Evolutionary conservation across 2,329 filamentous ascomycete genomes (phyloP).

Genomic region (Seiridium cupressi): DNA sequence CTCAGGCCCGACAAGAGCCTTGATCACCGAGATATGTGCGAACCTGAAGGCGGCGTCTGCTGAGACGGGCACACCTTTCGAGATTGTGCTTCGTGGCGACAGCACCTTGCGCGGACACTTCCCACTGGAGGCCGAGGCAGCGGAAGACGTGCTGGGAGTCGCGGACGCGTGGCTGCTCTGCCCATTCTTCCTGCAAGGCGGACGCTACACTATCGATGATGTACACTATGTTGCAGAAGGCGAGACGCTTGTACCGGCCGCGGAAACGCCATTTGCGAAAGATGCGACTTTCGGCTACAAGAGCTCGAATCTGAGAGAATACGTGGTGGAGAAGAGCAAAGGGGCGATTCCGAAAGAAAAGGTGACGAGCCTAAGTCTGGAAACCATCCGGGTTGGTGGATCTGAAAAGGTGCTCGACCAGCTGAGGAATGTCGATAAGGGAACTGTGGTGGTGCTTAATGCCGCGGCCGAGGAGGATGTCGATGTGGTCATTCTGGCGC

Average conservation of each 20-base stretch:
- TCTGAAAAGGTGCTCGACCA: constrained; percentile 37
- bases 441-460: constrained; percentile 48
- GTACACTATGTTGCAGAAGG: constrained; percentile 58
- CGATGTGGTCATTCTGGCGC: constrained; percentile 50
- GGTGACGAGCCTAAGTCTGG: constrained; percentile 41
- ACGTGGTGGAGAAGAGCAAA: constrained; percentile 52
- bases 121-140: constrained; percentile 52
- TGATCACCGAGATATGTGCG: constrained; percentile 49
- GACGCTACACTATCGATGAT: constrained; percentile 54
- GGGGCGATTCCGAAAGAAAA: constrained; percentile 35
- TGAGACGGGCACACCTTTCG: constrained; percentile 37
- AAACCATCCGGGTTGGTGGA: constrained; percentile 46
- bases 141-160: constrained; percentile 45
- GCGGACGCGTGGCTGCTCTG: constrained; percentile 54
- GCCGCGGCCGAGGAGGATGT: constrained; percentile 53
- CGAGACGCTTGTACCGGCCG: constrained; percentile 46
- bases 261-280: constrained; percentile 52
- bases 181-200: constrained; percentile 59
- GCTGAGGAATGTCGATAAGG: constrained; percentile 32
- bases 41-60: constrained; percentile 45
- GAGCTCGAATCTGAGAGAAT: constrained; percentile 50
- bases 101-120: constrained; percentile 58
- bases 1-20: constrained; percentile 40
- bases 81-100: constrained; percentile 56
- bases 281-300: constrained; percentile 58